These are phyloP conservation scores for Fusarium clavum DNA, from an alignment of 2,329 filamentous ascomycete species.

Conservation along the genomic window DNA sequence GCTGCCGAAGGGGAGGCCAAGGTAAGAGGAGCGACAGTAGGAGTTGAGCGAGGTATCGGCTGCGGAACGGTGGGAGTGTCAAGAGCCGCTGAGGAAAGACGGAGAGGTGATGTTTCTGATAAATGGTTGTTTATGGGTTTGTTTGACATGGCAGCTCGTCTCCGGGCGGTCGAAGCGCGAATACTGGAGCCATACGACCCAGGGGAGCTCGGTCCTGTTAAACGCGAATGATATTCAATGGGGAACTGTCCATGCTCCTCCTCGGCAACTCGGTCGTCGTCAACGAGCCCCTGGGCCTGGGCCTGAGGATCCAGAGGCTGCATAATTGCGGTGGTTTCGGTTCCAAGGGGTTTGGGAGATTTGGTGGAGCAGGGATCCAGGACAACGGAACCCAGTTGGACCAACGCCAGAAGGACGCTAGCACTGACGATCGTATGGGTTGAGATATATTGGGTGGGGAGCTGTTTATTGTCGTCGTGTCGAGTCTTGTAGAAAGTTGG, in stretches of 20 bases:
- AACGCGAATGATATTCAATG: slow-evolving; percentile 43
- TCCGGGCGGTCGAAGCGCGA: slow-evolving; percentile 31
- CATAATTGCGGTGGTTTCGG: slow-evolving; percentile 48
- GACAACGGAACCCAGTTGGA: slow-evolving; percentile 34
- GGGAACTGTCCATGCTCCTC: slow-evolving; percentile 35
- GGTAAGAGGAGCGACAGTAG: slow-evolving; percentile 17
- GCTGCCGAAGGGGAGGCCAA: slow-evolving; percentile 34
- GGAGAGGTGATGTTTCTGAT: slow-evolving; percentile 37
- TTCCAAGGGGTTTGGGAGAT: slow-evolving; percentile 42
- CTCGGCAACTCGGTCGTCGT: slow-evolving; percentile 29
- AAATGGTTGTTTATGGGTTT: slow-evolving; percentile 35
- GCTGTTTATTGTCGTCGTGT: background rate
- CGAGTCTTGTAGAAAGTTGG: background rate
- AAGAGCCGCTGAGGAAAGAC: slow-evolving; percentile 32
- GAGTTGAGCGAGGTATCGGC: slow-evolving; percentile 23
- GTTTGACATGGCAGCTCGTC: slow-evolving; percentile 33
- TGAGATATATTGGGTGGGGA: slow-evolving; percentile 17
- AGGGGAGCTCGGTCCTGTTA: slow-evolving; percentile 33
- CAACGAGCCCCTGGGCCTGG: slow-evolving; percentile 31
- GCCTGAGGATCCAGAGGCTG: slow-evolving; percentile 41
- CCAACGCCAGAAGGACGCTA: slow-evolving; percentile 31
- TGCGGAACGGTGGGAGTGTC: slow-evolving; percentile 28
- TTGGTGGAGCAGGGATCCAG: slow-evolving; percentile 40
- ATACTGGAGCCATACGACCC: slow-evolving; percentile 37
- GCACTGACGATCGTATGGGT: slow-evolving; percentile 14